Percentiles rank a stretch among this genome's conserved stretches.
Evolutionary conservation across 148 eudicot species (phyloP).

Genomic region (Camellia sinensis): DNA sequence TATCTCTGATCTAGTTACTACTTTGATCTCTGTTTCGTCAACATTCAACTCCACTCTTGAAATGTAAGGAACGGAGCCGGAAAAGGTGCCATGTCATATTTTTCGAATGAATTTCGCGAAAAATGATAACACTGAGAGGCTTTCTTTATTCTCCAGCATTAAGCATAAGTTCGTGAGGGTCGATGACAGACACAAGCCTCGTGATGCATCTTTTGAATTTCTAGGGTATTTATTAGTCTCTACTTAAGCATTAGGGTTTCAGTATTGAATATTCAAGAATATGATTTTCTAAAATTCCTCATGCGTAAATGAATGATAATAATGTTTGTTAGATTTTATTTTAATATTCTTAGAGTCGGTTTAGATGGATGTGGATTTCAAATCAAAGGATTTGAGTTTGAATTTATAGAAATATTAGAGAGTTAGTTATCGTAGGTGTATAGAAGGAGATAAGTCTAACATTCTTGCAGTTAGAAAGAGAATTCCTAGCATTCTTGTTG

Average conservation of each 20-base stretch:
- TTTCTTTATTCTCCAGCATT: conserved; percentile 57
- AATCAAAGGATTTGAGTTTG: too few relatives aligned
- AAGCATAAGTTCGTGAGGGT: conserved; percentile 67
- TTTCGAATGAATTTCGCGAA: conserved; percentile 37
- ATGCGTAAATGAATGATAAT: neutral
- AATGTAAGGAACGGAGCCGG: conserved; percentile 62
- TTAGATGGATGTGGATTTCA: too few relatives aligned
- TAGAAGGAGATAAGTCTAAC: too few relatives aligned
- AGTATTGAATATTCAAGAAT: neutral
- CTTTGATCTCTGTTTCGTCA: neutral
- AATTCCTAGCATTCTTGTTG: too few relatives aligned
- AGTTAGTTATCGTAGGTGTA: too few relatives aligned
- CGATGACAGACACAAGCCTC: conserved; percentile 25
- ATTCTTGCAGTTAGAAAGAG: too few relatives aligned
- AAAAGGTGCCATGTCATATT: conserved; percentile 64
- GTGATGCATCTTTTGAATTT: conserved; percentile 13
- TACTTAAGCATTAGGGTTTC: neutral
- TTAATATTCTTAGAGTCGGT: neutral
- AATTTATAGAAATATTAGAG: too few relatives aligned
- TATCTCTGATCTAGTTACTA: too few relatives aligned
- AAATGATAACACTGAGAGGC: conserved; percentile 20
- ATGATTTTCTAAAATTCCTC: neutral
- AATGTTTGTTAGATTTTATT: neutral
- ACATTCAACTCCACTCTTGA: conserved; percentile 24
- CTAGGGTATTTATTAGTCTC: neutral